Evolutionary conservation across 148 eudicot species (phyloP).

Genomic region (Rhododendron mucronatum): DNA sequence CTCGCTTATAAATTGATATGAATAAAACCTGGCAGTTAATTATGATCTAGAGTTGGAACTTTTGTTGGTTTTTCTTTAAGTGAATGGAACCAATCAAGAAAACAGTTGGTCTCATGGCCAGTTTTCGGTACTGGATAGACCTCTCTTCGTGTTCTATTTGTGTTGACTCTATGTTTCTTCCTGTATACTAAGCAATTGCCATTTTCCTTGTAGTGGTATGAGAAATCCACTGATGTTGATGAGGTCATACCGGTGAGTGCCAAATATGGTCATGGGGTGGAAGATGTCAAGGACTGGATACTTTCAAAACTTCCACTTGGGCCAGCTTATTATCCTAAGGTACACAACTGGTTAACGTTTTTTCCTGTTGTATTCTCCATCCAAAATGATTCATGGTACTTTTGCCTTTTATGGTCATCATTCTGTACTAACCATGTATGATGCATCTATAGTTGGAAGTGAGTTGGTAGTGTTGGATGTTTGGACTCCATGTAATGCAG

Average conservation of each 20-base stretch:
- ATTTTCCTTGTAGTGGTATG: slow-evolving; percentile 69
- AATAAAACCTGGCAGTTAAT: background rate
- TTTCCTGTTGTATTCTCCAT: background rate
- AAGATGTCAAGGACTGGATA: slow-evolving; percentile 94
- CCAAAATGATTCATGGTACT: background rate
- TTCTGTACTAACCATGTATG: background rate
- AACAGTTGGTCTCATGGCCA: background rate
- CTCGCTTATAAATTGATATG: background rate
- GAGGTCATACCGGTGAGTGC: slow-evolving; percentile 99
- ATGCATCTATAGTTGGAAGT: background rate
- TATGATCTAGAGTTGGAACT: background rate
- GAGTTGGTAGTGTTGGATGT: background rate
- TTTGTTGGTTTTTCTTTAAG: background rate
- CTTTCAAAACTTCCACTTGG: slow-evolving; percentile 87
- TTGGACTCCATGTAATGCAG: background rate
- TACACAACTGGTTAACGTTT: slow-evolving; percentile 14
- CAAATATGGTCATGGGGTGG: slow-evolving; percentile 92
- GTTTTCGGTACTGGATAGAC: background rate
- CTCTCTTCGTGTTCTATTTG: background rate
- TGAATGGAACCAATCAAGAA: background rate
- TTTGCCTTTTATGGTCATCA: background rate
- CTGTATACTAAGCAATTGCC: slow-evolving; percentile 5
- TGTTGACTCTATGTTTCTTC: background rate
- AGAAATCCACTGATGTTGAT: slow-evolving; percentile 86
- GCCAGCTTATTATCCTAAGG: slow-evolving; percentile 89